These are phyloP conservation scores for Aspergillus funiculosus DNA, from an alignment of 495 filamentous ascomycete species.

Conservation along the genomic window DNA sequence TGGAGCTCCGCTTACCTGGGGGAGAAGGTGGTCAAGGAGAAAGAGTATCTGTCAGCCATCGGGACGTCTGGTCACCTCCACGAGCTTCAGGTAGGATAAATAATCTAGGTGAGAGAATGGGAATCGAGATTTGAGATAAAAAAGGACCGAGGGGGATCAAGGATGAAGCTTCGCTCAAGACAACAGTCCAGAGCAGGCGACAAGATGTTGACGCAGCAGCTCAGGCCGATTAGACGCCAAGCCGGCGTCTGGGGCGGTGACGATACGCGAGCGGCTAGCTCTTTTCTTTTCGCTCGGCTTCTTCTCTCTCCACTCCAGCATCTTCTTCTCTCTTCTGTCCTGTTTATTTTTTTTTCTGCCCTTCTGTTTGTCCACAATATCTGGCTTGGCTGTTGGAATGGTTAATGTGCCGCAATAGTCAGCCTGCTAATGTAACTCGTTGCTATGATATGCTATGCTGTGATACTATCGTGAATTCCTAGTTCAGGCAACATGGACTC, in stretches of 20 bases:
- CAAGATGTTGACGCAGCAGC: constrained; percentile 38
- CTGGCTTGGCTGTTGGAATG: not conserved
- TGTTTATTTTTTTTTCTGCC: constrained; percentile 12
- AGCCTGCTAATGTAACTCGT: constrained; percentile 15
- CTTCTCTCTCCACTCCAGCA: constrained; percentile 10
- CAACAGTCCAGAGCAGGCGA: constrained; percentile 16
- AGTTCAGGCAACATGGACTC: constrained; percentile 17
- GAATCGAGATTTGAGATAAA: constrained; percentile 17
- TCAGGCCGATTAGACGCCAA: constrained; percentile 17
- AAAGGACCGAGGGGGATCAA: constrained; percentile 8
- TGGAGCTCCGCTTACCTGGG: constrained; percentile 68
- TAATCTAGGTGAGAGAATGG: constrained; percentile 7
- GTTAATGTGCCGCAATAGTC: not conserved
- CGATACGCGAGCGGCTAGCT: constrained; percentile 22
- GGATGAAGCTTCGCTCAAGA: constrained; percentile 19
- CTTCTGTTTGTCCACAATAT: not conserved
- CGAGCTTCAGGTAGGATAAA: constrained; percentile 10
- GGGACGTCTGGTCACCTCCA: constrained; percentile 14
- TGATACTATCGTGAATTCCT: constrained; percentile 7
- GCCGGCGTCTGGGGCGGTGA: constrained; percentile 23
- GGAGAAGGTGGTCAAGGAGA: constrained; percentile 99
- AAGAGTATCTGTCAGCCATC: constrained; percentile 99
- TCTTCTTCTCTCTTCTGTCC: constrained; percentile 17
- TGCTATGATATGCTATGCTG: constrained; percentile 13
- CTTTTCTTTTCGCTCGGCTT: constrained; percentile 2